A percentile compares a stretch with the other conserved stretches of the same genome.
phyloP scores from a whole-genome alignment of 805 yeast genomes.

The Pichia gijzeniarum region DNA sequence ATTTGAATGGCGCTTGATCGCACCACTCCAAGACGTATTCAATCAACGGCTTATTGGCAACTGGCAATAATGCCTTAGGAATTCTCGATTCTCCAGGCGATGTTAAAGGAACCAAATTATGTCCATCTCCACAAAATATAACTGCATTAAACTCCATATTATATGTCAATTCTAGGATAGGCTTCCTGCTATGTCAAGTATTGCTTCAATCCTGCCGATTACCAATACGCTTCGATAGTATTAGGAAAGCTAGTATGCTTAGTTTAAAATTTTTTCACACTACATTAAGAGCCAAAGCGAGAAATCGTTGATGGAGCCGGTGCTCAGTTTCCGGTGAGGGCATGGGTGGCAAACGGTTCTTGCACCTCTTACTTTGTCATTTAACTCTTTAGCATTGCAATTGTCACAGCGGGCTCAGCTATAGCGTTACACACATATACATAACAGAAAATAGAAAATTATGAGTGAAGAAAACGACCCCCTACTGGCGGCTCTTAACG shows the following conservation, averaged over 20 bases:
- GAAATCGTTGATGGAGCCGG: too few species aligned
- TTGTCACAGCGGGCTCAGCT: too few species aligned
- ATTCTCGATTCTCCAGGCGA: conserved; percentile 53
- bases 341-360: conserved; percentile 1
- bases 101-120: conserved; percentile 64
- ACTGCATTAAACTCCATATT: conserved; percentile 89
- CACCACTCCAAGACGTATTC: conserved; percentile 91
- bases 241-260: too few species aligned
- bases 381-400: too few species aligned
- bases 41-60: conserved; percentile 86
- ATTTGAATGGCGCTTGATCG: conserved; percentile 71
- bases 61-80: conserved; percentile 81
- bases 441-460: neutral
- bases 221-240: too few species aligned
- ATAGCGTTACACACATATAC: neutral
- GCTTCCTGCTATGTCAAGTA: too few species aligned
- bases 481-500: conserved; percentile 60
- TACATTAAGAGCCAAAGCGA: too few species aligned
- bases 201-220: too few species aligned
- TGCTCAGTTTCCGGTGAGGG: too few species aligned
- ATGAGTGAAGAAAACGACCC: conserved; percentile 59
- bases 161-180: too few species aligned
- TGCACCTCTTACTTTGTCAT: too few species aligned
- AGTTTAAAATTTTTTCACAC: too few species aligned
- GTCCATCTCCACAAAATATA: conserved; percentile 83